A percentile compares a stretch with the other conserved stretches of the same genome.
phyloP scores from a whole-genome alignment of 2,329 filamentous ascomycete species.

The Xylariaceae sp. region DNA sequence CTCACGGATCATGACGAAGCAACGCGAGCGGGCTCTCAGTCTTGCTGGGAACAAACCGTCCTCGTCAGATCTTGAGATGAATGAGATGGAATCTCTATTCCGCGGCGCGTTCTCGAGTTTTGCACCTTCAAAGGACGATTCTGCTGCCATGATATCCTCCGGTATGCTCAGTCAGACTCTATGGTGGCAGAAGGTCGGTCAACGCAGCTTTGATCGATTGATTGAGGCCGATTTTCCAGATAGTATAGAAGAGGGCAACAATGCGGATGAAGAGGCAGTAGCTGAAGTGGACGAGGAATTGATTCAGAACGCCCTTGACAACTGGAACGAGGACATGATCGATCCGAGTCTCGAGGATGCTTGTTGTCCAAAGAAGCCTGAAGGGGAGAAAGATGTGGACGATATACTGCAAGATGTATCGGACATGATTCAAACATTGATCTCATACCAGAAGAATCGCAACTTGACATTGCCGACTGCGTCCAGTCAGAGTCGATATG shows the following conservation, averaged over 20 bases:
- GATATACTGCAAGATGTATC: constrained; percentile 70
- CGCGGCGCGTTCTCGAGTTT: constrained; percentile 76
- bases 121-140: constrained; percentile 70
- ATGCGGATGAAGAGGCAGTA: constrained; percentile 4
- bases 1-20: constrained; percentile 54
- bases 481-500: constrained; percentile 55
- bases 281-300: constrained; percentile 46
- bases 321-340: constrained; percentile 54
- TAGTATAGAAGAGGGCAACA: constrained; percentile 27
- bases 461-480: constrained; percentile 61
- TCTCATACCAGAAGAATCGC: constrained; percentile 75
- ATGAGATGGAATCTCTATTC: constrained; percentile 71
- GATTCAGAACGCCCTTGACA: constrained; percentile 51
- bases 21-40: constrained; percentile 68
- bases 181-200: constrained; percentile 73
- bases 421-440: constrained; percentile 69
- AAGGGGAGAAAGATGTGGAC: constrained; percentile 58
- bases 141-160: constrained; percentile 64
- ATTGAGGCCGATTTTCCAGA: constrained; percentile 46
- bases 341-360: constrained; percentile 54
- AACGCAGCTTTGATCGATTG: constrained; percentile 60
- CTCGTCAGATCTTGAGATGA: constrained; percentile 51
- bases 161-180: constrained; percentile 60
- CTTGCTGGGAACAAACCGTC: constrained; percentile 56
- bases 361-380: constrained; percentile 44